Percentiles rank a stretch among this genome's conserved stretches.
Conservation (phyloP, 768 basidiomycete species). For the Cystofilobasidium capitatum region DNA sequence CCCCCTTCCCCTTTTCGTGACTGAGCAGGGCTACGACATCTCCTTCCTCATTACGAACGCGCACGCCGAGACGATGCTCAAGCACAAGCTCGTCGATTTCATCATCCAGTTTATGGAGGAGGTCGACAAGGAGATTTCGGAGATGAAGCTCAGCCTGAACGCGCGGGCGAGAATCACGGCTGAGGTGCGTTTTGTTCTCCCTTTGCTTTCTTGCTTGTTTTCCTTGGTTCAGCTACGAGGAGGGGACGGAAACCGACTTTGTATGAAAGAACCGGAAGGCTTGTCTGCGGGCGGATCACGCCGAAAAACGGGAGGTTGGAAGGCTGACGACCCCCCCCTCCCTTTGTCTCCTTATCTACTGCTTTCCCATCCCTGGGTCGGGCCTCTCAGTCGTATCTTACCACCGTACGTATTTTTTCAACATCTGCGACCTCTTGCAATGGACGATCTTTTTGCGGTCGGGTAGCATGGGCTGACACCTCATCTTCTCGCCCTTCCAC, state of each 20-base stretch:
- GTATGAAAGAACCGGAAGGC: no score
- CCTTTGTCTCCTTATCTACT: not conserved
- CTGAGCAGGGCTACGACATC: constrained; percentile 82
- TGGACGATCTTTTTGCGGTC: no score
- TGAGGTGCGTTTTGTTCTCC: constrained; percentile 43
- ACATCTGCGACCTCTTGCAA: not conserved
- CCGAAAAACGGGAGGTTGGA: no score
- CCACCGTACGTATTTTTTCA: not conserved
- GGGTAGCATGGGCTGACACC: no score
- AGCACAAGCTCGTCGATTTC: constrained; percentile 99
- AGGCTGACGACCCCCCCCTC: not conserved
- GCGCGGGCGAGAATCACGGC: constrained; percentile 94
- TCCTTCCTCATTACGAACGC: constrained; percentile 96
- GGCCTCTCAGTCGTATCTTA: constrained; percentile 15
- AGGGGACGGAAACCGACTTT: no score
- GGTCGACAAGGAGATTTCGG: constrained; percentile 97
- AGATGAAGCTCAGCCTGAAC: constrained; percentile 96
- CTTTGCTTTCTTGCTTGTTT: not conserved
- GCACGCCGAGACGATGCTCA: constrained; percentile 95
- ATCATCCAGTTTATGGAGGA: constrained; percentile 99
- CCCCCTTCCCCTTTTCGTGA: not conserved
- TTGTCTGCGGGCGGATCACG: no score
- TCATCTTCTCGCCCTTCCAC: not conserved
- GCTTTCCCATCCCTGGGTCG: not conserved
- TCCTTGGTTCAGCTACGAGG: no score